Base-by-base conservation (phyloP, 1,284 basidiomycete genomes). In the Ustilago sp. region DNA sequence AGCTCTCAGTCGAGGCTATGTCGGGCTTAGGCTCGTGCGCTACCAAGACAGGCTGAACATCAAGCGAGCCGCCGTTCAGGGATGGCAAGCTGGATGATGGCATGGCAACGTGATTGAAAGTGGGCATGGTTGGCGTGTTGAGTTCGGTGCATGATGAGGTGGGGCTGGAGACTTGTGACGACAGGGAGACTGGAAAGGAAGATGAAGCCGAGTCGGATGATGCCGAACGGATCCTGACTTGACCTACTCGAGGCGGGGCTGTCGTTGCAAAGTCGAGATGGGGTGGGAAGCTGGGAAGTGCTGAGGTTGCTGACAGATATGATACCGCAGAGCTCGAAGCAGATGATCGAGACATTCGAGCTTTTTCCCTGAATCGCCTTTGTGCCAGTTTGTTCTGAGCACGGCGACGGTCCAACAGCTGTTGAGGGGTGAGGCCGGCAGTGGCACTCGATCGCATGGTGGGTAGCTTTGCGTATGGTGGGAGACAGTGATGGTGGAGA, bases 301-400 rank as follows among this genome's bases (percentile, higher is more conserved):
- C 36, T n/a, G 61, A 19, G 12, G 62, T n/a, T 6, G 57, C 50
- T 17, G 62, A 48, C 9, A 50, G 36, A 35, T 53, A 58, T 7
- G 65, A 57, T 28, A 50, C 23, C 36, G 63, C 17, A n/a, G 59
- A 28, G 8, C 36, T 23, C 3, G 59, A 56, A 15, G 59, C 68
- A 35, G 45, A n/a, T 12, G 59, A 43, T 35, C 74, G 61, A 1
- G 59, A 55, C 63, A 68, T 59, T 7, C 66, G 68, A 36, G 68
- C 69, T 35, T 78, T 78, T 19, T 75, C 71, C 31, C 76, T 63
- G 43, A 71, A 78, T 2, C 72, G 65, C 35, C 76, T 54, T 54
- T 78, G 76, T 8, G 72, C 76, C 17, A 78, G 61, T 57, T 74
- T 78, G 60, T 78, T 78, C 68, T 78, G 76, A 35, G 76, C 76